Evolutionary conservation across 768 basidiomycete genomes (phyloP).

Genomic region (Boletus rufocinnamomeus): DNA sequence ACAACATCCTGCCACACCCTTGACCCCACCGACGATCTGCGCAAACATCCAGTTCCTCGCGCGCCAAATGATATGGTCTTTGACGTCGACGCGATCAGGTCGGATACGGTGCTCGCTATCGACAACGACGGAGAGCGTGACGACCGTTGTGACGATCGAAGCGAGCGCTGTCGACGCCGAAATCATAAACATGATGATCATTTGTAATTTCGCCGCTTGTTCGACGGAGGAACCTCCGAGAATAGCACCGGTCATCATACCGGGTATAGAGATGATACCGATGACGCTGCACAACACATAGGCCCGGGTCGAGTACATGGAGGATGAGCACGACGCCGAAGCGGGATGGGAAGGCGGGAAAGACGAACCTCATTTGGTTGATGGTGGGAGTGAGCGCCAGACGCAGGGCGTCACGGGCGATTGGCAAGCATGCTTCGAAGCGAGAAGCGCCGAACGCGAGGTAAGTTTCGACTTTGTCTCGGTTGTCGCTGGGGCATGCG

Average conservation of each 20-base stretch:
- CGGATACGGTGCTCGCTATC: conserved; percentile 69
- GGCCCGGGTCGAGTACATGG: not conserved
- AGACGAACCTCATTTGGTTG: conserved; percentile 76
- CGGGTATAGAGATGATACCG: conserved; percentile 78
- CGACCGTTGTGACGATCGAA: conserved; percentile 61
- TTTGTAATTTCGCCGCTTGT: conserved; percentile 84
- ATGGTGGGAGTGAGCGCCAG: conserved; percentile 79
- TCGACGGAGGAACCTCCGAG: conserved; percentile 83
- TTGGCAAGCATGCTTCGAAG: conserved; percentile 79
- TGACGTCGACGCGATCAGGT: conserved; percentile 55
- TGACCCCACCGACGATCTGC: conserved; percentile 18
- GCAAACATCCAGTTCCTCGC: conserved; percentile 35
- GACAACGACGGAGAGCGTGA: conserved; percentile 61
- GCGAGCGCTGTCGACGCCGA: conserved; percentile 74
- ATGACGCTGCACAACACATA: conserved; percentile 50
- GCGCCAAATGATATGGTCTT: conserved; percentile 37
- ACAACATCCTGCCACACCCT: conserved; percentile 6
- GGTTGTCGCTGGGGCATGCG: conserved; percentile 59
- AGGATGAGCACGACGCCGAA: not conserved
- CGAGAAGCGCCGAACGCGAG: conserved; percentile 85
- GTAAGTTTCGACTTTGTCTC: conserved; percentile 83
- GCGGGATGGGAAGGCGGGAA: not conserved
- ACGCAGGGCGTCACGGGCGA: conserved; percentile 76
- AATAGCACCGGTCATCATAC: conserved; percentile 93
- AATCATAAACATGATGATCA: conserved; percentile 96